Conservation (phyloP, 169 alveolate genomes). For the Babesia gibsoni region DNA sequence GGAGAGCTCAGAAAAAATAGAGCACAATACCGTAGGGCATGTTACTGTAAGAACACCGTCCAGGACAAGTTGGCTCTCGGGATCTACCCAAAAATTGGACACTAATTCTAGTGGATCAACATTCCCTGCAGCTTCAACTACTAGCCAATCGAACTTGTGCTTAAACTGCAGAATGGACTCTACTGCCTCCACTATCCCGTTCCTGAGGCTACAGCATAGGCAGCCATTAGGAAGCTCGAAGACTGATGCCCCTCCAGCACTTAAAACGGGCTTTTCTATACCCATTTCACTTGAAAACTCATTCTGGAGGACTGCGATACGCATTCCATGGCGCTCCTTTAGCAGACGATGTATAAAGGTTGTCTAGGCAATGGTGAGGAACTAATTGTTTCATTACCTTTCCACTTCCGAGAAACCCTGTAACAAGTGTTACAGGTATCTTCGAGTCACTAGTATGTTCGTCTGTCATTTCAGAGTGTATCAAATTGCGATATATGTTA, state of each 20-base stretch:
- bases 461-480: background rate
- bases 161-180: conserved; percentile 44
- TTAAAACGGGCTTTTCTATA: conserved; percentile 82
- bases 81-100: conserved; percentile 57
- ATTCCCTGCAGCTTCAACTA: conserved; percentile 61
- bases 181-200: conserved; percentile 68
- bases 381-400: conserved; percentile 34
- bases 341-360: conserved; percentile 68
- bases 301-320: conserved; percentile 81
- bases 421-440: conserved; percentile 68
- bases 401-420: conserved; percentile 85
- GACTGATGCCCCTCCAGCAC: conserved; percentile 79
- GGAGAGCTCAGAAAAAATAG: background rate
- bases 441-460: background rate
- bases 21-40: conserved; percentile 17
- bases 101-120: conserved; percentile 51
- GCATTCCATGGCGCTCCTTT: conserved; percentile 28
- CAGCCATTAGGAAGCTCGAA: conserved; percentile 90
- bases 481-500: background rate
- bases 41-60: conserved; percentile 62
- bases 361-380: conserved; percentile 50
- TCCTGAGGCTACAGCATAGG: conserved; percentile 86
- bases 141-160: conserved; percentile 44
- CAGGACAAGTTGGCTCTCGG: conserved; percentile 34
- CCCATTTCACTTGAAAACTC: conserved; percentile 86